Conservation (phyloP, 208 protist genomes). For the Herpetomonas tarakana region DNA sequence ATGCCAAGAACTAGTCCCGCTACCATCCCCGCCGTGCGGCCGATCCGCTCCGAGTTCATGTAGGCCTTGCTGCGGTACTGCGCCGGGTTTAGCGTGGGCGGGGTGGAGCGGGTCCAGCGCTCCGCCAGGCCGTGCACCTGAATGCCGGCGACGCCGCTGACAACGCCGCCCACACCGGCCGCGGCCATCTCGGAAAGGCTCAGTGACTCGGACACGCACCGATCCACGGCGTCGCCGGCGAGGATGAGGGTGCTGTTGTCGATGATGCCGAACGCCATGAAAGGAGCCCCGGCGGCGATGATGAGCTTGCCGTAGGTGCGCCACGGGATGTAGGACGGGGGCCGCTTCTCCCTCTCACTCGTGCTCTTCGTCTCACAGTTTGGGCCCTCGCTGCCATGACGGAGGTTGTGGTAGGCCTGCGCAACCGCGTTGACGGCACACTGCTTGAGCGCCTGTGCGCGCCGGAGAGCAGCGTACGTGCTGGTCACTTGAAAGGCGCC, state of each 20-base stretch:
- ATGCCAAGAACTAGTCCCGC: slow-evolving; percentile 73
- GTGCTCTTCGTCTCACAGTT: background rate
- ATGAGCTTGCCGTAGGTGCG: slow-evolving; percentile 39
- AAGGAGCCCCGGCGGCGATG: slow-evolving; percentile 54
- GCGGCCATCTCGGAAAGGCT: slow-evolving; percentile 71
- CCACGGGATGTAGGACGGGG: slow-evolving; percentile 46
- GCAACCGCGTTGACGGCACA: background rate
- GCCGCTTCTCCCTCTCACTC: slow-evolving; percentile 5
- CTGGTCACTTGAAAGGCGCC: background rate
- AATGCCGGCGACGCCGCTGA: slow-evolving; percentile 82
- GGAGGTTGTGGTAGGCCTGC: background rate
- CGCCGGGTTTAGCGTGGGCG: slow-evolving; percentile 51
- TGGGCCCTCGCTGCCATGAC: background rate
- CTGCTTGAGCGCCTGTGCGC: background rate
- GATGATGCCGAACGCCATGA: slow-evolving; percentile 83
- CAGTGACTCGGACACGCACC: slow-evolving; percentile 50
- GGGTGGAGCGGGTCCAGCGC: slow-evolving; percentile 47
- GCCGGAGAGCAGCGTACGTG: background rate
- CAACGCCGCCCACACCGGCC: slow-evolving; percentile 74
- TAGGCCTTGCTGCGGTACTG: slow-evolving; percentile 39
- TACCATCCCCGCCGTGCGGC: slow-evolving; percentile 81
- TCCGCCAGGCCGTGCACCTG: slow-evolving; percentile 86
- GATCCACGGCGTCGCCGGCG: slow-evolving; percentile 77
- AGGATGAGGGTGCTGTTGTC: slow-evolving; percentile 84
- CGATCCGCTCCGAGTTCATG: slow-evolving; percentile 37